A percentile compares a stretch with the other conserved stretches of the same genome.
These are phyloP conservation scores for Nectriaceae sp. DNA, from an alignment of 2,329 filamentous ascomycete genomes.

Conservation along the genomic window DNA sequence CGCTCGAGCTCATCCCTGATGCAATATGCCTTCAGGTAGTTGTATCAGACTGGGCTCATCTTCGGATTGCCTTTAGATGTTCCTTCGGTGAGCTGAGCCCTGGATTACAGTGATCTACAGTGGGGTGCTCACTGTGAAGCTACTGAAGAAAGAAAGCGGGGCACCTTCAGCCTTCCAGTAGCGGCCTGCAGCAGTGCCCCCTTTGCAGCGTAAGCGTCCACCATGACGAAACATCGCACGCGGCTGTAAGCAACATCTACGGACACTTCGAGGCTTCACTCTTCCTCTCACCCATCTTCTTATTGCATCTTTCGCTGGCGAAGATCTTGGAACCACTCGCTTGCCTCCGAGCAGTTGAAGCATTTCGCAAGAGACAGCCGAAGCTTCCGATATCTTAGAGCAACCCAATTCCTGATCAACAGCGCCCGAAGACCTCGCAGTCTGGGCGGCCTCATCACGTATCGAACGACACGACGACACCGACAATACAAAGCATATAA, in stretches of 20 bases:
- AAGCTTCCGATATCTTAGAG: conserved; percentile 7
- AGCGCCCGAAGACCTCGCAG: conserved; percentile 15
- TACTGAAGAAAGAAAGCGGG: conserved; percentile 20
- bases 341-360: neutral
- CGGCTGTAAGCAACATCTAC: conserved; percentile 10
- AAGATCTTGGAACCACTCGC: neutral
- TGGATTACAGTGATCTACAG: conserved; percentile 9
- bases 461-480: conserved; percentile 16
- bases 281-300: neutral
- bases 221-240: conserved; percentile 30
- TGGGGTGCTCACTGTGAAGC: conserved; percentile 9
- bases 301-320: neutral
- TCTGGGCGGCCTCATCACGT: conserved; percentile 10
- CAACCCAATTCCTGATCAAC: conserved; percentile 14
- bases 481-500: conserved; percentile 9
- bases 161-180: too few species aligned
- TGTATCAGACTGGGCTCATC: too few species aligned
- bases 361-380: conserved; percentile 2
- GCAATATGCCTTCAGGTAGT: too few species aligned
- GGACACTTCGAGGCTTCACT: neutral
- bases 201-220: conserved; percentile 28
- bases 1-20: too few species aligned
- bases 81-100: too few species aligned
- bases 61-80: too few species aligned
- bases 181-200: conserved; percentile 22